Evolutionary conservation across 768 basidiomycete species (phyloP).

Genomic region (Trametes elegans): DNA sequence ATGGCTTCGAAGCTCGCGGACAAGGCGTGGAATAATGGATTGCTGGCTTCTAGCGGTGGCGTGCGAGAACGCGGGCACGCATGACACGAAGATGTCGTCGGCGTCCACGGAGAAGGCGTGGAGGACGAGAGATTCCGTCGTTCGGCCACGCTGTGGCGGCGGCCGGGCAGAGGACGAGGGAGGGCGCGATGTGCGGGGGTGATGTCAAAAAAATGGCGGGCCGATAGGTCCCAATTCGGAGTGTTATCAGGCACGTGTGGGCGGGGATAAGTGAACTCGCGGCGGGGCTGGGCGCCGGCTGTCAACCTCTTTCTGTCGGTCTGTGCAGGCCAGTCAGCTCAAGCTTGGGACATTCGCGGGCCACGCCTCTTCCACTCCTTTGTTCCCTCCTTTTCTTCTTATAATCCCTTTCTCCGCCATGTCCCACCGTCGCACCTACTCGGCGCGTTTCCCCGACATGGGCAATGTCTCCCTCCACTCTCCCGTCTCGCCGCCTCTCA

Average conservation of each 20-base stretch:
- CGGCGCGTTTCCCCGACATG: constrained; percentile 28
- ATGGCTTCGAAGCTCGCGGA: background rate
- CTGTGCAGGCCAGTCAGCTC: too few species aligned
- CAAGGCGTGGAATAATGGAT: background rate
- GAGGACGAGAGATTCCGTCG: background rate
- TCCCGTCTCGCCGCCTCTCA: constrained; percentile 29
- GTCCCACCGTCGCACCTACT: constrained; percentile 31
- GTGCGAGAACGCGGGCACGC: background rate
- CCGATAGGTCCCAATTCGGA: too few species aligned
- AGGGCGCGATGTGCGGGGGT: background rate
- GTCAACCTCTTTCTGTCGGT: background rate
- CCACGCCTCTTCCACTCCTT: constrained; percentile 25
- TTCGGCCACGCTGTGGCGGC: background rate
- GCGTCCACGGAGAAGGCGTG: background rate
- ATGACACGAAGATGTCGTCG: background rate
- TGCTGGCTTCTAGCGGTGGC: background rate
- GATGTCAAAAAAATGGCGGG: background rate
- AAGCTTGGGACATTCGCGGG: constrained; percentile 1
- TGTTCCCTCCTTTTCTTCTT: constrained; percentile 12
- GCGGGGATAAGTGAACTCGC: constrained; percentile 8
- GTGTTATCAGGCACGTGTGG: constrained; percentile 1
- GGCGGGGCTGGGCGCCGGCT: background rate
- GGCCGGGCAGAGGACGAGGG: background rate
- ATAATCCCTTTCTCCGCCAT: constrained; percentile 19
- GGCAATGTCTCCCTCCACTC: constrained; percentile 25